Evolutionary conservation across 2,329 filamentous ascomycete genomes (phyloP), one percentile per base, ranked within the genome.

Genomic region (Davidsoniella neocaledoniae): DNA sequence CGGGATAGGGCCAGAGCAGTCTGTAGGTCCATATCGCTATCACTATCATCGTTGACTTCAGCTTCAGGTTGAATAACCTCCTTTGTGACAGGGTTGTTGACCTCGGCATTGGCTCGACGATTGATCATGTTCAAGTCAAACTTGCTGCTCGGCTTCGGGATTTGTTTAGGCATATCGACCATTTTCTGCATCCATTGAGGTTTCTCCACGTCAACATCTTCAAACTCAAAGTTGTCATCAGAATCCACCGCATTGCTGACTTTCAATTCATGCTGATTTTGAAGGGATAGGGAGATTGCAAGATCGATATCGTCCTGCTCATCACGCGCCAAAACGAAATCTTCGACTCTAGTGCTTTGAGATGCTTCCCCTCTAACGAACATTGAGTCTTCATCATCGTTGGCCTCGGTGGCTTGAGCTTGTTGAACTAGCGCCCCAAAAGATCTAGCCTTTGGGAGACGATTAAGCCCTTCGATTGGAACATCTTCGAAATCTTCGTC

Each of bases 401-500:
- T 65, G 3, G 19, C 51, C 10, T 55, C 51, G 29, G 64, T 59
- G 3, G 62, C 50, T 10, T 62, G 57, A 25, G 62, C 59, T 21
- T 60, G 60, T 9, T 55, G 54, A 2, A 54, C 43, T 12, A 26
- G 43, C 10, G 43, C 47, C 12, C 33, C 47, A 10, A 53, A 36
- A 38, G 12, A 50, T 44, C 17, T 50, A 38, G 48, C 44, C 44
- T 81, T 90, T 0, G 87, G 86, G 14, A 95, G 65, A 46, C 87
- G 73, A 58, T 95, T 95, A 10, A 95, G 60, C 0, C 88, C 88
- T 61, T 91, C 85, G 44, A 95, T 88, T 0, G 88, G 87, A 3
- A 95, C 82, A 63, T 95, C 88, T 61, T 95, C 88, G 58, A 95
- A 95, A 8, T 86, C 84, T 4, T 81, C 82, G 0, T 83, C 83